phyloP scores from a whole-genome alignment of 2,329 filamentous ascomycete genomes.

The Aspergillus ochraceoroseus region DNA sequence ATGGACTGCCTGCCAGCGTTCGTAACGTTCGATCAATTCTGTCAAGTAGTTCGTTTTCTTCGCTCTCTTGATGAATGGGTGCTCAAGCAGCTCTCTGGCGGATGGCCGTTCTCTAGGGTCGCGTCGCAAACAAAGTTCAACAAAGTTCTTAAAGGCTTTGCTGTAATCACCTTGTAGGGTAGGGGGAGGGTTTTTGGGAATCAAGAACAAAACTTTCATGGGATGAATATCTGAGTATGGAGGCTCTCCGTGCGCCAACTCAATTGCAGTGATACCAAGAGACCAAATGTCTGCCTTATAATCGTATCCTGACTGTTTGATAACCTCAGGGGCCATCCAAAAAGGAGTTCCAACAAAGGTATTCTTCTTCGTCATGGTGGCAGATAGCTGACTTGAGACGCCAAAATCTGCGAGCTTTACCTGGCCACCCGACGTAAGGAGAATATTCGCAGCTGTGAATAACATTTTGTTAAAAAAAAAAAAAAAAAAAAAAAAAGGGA shows the following conservation, averaged over 20 bases:
- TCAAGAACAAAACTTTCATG: conserved; percentile 96
- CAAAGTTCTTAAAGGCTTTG: conserved; percentile 77
- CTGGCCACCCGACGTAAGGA: conserved; percentile 84
- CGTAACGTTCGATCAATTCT: conserved; percentile 86
- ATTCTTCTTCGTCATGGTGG: conserved; percentile 99
- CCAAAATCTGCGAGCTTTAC: conserved; percentile 97
- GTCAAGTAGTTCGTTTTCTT: conserved; percentile 97
- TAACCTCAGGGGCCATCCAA: conserved; percentile 99
- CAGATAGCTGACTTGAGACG: conserved; percentile 90
- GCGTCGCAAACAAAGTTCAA: conserved; percentile 76
- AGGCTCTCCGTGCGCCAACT: conserved; percentile 85
- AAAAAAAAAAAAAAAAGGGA: too few species aligned
- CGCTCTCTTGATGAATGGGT: conserved; percentile 82
- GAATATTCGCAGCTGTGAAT: conserved; percentile 74
- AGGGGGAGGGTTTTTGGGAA: conserved; percentile 89
- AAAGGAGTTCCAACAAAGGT: conserved; percentile 98
- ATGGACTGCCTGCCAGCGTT: conserved; percentile 77
- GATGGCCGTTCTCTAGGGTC: conserved; percentile 85
- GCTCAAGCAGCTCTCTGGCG: conserved; percentile 79
- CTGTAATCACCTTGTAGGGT: conserved; percentile 75
- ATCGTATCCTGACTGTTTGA: conserved; percentile 96
- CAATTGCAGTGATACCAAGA: conserved; percentile 86
- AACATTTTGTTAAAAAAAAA: conserved; percentile 14
- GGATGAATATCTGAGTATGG: conserved; percentile 95
- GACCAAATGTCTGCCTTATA: conserved; percentile 99